These are phyloP conservation scores for Auricularia sp. DNA, from an alignment of 768 basidiomycete species.

Conservation along the genomic window DNA sequence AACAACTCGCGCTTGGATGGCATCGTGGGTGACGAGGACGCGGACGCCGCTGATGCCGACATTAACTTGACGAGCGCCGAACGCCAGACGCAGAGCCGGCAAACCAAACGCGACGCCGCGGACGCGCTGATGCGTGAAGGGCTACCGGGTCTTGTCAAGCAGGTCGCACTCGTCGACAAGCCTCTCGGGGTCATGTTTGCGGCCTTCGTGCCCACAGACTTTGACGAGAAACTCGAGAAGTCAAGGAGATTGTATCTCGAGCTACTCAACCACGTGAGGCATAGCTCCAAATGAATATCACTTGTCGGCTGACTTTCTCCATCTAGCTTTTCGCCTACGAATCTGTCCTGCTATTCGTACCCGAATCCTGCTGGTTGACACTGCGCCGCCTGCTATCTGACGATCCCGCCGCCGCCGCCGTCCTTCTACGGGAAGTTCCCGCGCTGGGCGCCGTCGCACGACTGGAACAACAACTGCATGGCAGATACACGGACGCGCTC, in stretches of 20 bases:
- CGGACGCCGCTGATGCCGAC: not conserved
- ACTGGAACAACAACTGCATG: not conserved
- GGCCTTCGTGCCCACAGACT: not conserved
- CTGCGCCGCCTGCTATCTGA: not conserved
- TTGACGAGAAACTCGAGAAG: not conserved
- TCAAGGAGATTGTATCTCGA: not conserved
- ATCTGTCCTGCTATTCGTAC: not conserved
- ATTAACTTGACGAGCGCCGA: not conserved
- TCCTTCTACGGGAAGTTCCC: not conserved
- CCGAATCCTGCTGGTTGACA: not conserved
- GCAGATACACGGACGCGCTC: not conserved
- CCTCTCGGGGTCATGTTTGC: not conserved
- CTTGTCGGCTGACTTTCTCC: not conserved
- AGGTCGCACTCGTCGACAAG: not conserved
- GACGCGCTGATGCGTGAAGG: not conserved
- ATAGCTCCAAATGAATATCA: not conserved
- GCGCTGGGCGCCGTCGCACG: not conserved
- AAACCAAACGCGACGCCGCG: not conserved
- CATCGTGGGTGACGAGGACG: not conserved
- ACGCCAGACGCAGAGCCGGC: not conserved
- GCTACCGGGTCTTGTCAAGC: not conserved
- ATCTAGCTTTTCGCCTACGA: not conserved
- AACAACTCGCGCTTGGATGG: not conserved
- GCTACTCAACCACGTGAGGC: not conserved
- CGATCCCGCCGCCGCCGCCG: not conserved